phyloP scores from a whole-genome alignment of 2,329 filamentous ascomycete genomes.

The Plenodomus lindquistii region DNA sequence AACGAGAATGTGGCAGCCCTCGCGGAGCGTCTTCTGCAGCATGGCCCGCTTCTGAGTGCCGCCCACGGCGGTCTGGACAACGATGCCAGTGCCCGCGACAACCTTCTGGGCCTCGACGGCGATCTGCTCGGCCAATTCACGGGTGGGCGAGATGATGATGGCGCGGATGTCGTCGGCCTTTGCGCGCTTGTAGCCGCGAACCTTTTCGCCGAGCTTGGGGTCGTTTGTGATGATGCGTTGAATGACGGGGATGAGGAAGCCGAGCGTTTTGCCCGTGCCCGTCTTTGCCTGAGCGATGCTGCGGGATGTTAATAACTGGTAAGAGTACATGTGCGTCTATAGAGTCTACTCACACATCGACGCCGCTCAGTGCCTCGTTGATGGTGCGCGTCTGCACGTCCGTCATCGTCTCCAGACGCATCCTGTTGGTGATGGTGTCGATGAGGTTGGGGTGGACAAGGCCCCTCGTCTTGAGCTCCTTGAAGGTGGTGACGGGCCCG shows the following conservation, averaged over 20 bases:
- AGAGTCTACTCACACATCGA: constrained; percentile 70
- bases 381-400: constrained; percentile 88
- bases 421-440: constrained; percentile 67
- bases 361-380: constrained; percentile 74
- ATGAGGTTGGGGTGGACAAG: constrained; percentile 69
- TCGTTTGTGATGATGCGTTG: constrained; percentile 74
- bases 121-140: constrained; percentile 68
- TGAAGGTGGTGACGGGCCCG: constrained; percentile 48
- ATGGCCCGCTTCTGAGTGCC: constrained; percentile 77
- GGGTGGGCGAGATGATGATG: constrained; percentile 65
- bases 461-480: constrained; percentile 47
- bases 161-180: constrained; percentile 59
- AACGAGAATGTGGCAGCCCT: constrained; percentile 87
- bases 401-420: constrained; percentile 86
- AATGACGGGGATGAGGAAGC: constrained; percentile 84
- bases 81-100: constrained; percentile 65
- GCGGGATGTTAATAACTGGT: constrained; percentile 22
- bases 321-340: neutral
- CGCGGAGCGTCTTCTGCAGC: constrained; percentile 66
- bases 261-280: constrained; percentile 94
- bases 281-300: constrained; percentile 89
- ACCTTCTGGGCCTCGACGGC: constrained; percentile 74
- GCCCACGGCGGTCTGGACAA: constrained; percentile 81
- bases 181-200: constrained; percentile 46
- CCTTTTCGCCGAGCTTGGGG: constrained; percentile 60